A percentile compares a stretch with the other conserved stretches of the same genome.
Conservation (phyloP, 2,329 filamentous ascomycete genomes). For the Trichoderma citrinoviride region DNA sequence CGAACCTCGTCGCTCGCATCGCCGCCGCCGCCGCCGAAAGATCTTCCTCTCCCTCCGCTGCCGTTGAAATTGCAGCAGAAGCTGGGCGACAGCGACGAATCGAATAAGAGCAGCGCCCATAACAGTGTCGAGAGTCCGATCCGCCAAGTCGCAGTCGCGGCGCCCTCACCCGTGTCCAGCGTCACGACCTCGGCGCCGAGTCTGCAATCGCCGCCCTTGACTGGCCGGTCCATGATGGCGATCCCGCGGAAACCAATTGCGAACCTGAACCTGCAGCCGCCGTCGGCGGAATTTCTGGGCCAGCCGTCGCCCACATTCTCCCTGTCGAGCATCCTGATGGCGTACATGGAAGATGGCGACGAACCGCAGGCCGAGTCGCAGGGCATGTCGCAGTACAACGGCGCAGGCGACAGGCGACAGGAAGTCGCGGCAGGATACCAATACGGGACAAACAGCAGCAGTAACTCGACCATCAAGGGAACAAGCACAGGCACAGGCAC, state of each 20-base stretch:
- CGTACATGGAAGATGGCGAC: constrained; percentile 50
- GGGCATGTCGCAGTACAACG: constrained; percentile 26
- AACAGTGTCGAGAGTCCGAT: not conserved
- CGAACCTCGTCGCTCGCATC: constrained; percentile 15
- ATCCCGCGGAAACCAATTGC: constrained; percentile 40
- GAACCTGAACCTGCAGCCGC: constrained; percentile 20
- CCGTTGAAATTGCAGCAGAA: constrained; percentile 14
- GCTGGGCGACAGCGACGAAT: constrained; percentile 22
- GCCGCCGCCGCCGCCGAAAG: not conserved
- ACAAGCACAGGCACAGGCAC: too few relatives aligned
- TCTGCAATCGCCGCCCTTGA: constrained; percentile 9
- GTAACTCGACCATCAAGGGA: too few relatives aligned
- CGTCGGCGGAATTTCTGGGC: constrained; percentile 28
- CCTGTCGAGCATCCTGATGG: constrained; percentile 54
- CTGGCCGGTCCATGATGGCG: constrained; percentile 30
- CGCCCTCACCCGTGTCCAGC: constrained; percentile 26
- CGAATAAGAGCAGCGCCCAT: constrained; percentile 21
- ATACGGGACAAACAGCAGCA: too few relatives aligned
- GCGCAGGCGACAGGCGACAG: constrained; percentile 5
- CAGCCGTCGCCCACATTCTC: constrained; percentile 46
- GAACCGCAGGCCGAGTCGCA: constrained; percentile 34
- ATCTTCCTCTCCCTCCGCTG: constrained; percentile 12
- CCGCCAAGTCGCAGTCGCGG: constrained; percentile 17
- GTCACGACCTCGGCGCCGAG: constrained; percentile 8
- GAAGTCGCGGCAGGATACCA: not conserved